Conservation (phyloP, 495 filamentous ascomycete species). For the Hypoxylon trugodes region DNA sequence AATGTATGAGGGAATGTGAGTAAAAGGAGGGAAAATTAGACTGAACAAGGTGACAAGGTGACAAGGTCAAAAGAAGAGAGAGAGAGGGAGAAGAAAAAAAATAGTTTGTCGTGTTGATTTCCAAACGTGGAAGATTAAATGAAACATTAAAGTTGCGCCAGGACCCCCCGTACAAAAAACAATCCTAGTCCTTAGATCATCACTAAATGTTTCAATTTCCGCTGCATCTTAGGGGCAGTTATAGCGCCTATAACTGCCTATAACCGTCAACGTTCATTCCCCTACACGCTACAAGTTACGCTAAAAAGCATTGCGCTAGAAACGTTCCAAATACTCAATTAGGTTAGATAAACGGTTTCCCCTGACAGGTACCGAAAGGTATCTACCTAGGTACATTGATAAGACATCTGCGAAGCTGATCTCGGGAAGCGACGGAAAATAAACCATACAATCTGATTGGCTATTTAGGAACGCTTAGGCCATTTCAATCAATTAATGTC, state of each 20-base stretch:
- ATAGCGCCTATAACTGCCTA: constrained; percentile 1
- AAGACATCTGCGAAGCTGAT: no score
- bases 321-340: constrained; percentile 4
- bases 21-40: background rate
- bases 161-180: constrained; percentile 13
- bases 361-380: constrained; percentile 12
- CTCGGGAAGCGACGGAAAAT: constrained; percentile 8
- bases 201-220: constrained; percentile 36
- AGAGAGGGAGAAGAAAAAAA: constrained; percentile 27
- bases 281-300: background rate
- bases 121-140: constrained; percentile 38
- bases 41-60: constrained; percentile 2
- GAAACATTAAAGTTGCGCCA: constrained; percentile 33
- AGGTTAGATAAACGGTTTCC: constrained; percentile 14
- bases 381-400: no score
- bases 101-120: constrained; percentile 29
- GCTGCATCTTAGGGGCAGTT: constrained; percentile 1
- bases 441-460: background rate
- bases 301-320: constrained; percentile 19
- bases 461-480: background rate
- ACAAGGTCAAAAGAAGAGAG: constrained; percentile 21
- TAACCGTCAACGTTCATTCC: background rate
- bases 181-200: constrained; percentile 5
- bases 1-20: constrained; percentile 3
- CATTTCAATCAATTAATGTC: constrained; percentile 3